Base-by-base conservation (phyloP, 805 yeast species). In the Clavispora vitiphila region DNA sequence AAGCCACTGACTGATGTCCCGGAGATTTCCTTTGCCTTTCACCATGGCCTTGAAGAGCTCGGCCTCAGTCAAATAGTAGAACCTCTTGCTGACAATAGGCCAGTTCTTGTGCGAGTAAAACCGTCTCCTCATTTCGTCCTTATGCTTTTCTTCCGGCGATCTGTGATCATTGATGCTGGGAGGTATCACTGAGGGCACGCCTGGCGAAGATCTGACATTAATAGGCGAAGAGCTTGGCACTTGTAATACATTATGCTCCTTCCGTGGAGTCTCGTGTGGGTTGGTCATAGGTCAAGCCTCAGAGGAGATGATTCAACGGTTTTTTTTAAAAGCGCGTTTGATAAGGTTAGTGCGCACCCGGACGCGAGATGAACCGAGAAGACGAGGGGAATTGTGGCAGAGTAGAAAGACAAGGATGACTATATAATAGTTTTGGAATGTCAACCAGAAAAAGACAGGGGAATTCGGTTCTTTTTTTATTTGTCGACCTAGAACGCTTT, bases 201-300 rank as follows among this genome's bases (percentile, higher is more conserved):
- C 30, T 2, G 69, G 67, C 4, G 67, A 57, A 15, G 64, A 48
- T 21, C 52, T 48, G 15, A 64, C 55, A 23, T 46, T 37, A 11
- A 69, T 61, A 12, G 75, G 75, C 20, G 71, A 65, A 24, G 70
- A 63, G 38, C 65, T 56, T 3, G 74, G 74, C 7, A 69, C 74
- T 51, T 69, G 74, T 16, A 69, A 23, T 11, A 45, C 49, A 31
- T 47, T 49, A 14, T 25, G 30, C 25, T 26, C 26, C 31, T 46
- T 46, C 16, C 42, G 42, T 11, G 52, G 54, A 35, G 52, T 50
- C 26, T 44, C 38, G 24, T 27, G 39, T n/a, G 47, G 32, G 20
- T 29, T 15, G 32, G 32, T 29, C 32, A 29, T 29, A 12, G 32
- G 14, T 9, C 19, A 15, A 29, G 19, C 32, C 32, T 8, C 3